These are phyloP conservation scores for Rhamnella rubrinervis DNA, from an alignment of 331 rosid genomes.

Conservation along the genomic window DNA sequence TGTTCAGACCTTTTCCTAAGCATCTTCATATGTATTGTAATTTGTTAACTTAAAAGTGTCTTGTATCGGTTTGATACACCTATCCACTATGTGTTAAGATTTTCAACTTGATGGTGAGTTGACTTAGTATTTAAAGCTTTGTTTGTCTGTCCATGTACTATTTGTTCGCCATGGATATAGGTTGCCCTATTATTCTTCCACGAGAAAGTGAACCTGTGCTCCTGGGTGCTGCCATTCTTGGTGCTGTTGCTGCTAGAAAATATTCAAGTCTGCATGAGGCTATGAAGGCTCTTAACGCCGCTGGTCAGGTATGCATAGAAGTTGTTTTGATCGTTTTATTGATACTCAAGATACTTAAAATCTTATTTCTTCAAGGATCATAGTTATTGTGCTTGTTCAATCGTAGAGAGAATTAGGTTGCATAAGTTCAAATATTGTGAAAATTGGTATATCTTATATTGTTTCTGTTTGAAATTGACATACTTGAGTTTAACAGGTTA, in stretches of 20 bases:
- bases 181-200: slow-evolving; percentile 91
- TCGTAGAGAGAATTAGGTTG: too few species aligned
- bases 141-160: not conserved
- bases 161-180: slow-evolving; percentile 36
- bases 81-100: too few species aligned
- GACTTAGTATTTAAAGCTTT: not conserved
- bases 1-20: too few species aligned
- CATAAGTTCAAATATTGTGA: not conserved
- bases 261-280: slow-evolving; percentile 70
- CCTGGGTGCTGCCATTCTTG: slow-evolving; percentile 94
- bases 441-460: slow-evolving; percentile 7
- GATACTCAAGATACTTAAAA: not conserved
- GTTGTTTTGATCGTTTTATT: not conserved
- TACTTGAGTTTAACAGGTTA: slow-evolving; percentile 50
- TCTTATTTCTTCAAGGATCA: too few species aligned
- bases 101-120: too few species aligned
- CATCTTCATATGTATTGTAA: too few species aligned
- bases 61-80: too few species aligned
- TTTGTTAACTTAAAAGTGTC: too few species aligned
- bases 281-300: slow-evolving; percentile 83
- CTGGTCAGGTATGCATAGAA: slow-evolving; percentile 75
- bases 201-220: slow-evolving; percentile 93
- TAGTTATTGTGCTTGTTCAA: too few species aligned
- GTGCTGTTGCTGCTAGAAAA: slow-evolving; percentile 85
- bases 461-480: too few species aligned